Percentiles rank a stretch among this genome's conserved stretches.
Evolutionary conservation across 495 filamentous ascomycete species (phyloP).

Genomic region (Annulohypoxylon maeteangense): DNA sequence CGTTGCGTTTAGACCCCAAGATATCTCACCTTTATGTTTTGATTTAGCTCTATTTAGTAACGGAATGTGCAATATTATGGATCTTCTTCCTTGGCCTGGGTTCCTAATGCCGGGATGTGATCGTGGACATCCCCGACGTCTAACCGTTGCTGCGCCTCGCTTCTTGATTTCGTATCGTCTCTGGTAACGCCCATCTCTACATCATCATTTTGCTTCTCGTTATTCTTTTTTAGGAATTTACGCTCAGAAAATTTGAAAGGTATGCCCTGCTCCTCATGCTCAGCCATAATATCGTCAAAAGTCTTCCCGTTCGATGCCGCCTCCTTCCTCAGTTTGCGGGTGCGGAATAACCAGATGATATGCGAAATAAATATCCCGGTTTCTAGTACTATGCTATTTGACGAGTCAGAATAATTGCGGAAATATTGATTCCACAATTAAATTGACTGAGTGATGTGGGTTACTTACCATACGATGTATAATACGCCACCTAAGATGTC

Average conservation of each 20-base stretch:
- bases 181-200: constrained; percentile 8
- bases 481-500: constrained; percentile 75
- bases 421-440: neutral
- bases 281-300: constrained; percentile 71
- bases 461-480: constrained; percentile 72
- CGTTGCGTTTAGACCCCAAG: constrained; percentile 28
- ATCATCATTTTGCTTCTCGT: constrained; percentile 13
- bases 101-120: neutral
- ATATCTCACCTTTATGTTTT: constrained; percentile 29
- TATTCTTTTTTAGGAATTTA: constrained; percentile 17
- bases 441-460: neutral
- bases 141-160: neutral
- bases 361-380: constrained; percentile 75
- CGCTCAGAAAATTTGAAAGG: constrained; percentile 58
- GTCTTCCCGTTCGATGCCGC: constrained; percentile 67
- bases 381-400: constrained; percentile 68
- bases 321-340: constrained; percentile 66
- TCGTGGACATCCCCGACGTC: neutral
- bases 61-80: neutral
- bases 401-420: constrained; percentile 16
- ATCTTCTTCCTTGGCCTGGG: neutral
- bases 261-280: constrained; percentile 48
- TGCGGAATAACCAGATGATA: constrained; percentile 72
- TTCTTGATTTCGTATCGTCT: neutral
- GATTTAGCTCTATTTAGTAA: constrained; percentile 13